Evolutionary conservation across 306 rosid species (phyloP), one percentile per base, ranked within the genome.

Genomic region (Dalbergia cultrata): DNA sequence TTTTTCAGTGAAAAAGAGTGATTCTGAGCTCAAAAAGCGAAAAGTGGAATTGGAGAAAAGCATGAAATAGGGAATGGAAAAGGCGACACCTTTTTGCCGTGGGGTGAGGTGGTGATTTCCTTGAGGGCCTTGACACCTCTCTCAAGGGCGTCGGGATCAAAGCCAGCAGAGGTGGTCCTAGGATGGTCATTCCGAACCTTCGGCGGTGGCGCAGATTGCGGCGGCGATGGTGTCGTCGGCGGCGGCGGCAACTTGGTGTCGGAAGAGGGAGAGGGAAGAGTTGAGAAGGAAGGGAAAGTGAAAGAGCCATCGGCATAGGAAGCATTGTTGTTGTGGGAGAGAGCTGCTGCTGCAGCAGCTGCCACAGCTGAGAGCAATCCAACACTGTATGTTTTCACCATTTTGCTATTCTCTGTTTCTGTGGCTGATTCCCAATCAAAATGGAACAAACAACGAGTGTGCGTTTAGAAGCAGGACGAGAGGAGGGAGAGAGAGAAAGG

Each of bases 61-160:
- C 41, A 37, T 4, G 41, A 37, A 37, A 37, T 37, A 7, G 41
- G 41, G 41, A 37, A 37, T 37, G 5, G 41, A 7, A 37, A 37
- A 37, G 7, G 41, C 5, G 41, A 9, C 59, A 95, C 99, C 92
- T 95, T 88, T 86, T 90, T 93, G 59, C 90, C 91, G 5, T 92
- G 85, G 1, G 90, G 74, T 16, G 97, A 87, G 68, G 67, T 57
- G 21, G 86, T 13, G 35, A 95, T 88, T n/a, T 89, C 86, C 45
- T 2, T 79, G 71, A 93, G 83, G 39, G 87, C 89, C 79, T 88
- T 78, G 43, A 89, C 99, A 0, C 96, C 99, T 43, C 91, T 85
- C 82, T 91, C 98, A 70, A 95, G 81, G 0, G 99, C 86, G 69
- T 88, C 94, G 0, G 98, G 97, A 85, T 95, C 99, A 85, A 95